Evolutionary conservation across 1,284 basidiomycete genomes (phyloP).

Genomic region (Chiua sp.): DNA sequence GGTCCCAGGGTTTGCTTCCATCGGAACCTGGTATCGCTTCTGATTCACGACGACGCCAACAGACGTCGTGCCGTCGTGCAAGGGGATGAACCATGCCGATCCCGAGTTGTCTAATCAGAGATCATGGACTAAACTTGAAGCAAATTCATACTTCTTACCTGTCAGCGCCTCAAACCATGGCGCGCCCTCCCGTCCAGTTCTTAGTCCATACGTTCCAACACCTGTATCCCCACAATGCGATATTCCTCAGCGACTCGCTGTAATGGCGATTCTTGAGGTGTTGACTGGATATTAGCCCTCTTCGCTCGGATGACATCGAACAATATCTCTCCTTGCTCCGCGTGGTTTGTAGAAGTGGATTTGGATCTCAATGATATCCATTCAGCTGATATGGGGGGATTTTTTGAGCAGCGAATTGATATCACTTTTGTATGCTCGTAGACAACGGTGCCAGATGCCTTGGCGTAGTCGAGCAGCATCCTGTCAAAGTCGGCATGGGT

Average conservation of each 20-base stretch:
- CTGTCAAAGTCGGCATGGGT: conserved; percentile 69
- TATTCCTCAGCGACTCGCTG: conserved; percentile 71
- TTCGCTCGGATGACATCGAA: conserved; percentile 73
- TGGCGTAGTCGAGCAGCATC: conserved; percentile 63
- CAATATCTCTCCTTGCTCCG: conserved; percentile 49
- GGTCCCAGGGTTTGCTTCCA: conserved; percentile 42
- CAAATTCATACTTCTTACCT: too few relatives aligned
- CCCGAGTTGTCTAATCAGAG: conserved; percentile 66
- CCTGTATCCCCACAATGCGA: conserved; percentile 78
- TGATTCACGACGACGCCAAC: conserved; percentile 77
- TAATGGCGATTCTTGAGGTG: conserved; percentile 73
- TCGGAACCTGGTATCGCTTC: conserved; percentile 48
- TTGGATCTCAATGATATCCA: conserved; percentile 45
- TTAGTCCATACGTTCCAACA: conserved; percentile 55
- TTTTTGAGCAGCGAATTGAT: conserved; percentile 51
- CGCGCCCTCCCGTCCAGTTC: too few relatives aligned
- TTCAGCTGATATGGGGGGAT: conserved; percentile 53
- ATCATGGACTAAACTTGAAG: too few relatives aligned
- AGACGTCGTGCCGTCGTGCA: conserved; percentile 70
- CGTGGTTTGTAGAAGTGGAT: conserved; percentile 41
- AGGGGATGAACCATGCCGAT: conserved; percentile 81
- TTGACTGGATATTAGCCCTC: conserved; percentile 66
- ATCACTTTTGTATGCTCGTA: conserved; percentile 61
- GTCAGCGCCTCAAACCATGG: too few relatives aligned
- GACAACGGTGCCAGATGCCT: conserved; percentile 55